Conservation (phyloP, 129 eudicot species). For the Helichrysum umbraculigerum region DNA sequence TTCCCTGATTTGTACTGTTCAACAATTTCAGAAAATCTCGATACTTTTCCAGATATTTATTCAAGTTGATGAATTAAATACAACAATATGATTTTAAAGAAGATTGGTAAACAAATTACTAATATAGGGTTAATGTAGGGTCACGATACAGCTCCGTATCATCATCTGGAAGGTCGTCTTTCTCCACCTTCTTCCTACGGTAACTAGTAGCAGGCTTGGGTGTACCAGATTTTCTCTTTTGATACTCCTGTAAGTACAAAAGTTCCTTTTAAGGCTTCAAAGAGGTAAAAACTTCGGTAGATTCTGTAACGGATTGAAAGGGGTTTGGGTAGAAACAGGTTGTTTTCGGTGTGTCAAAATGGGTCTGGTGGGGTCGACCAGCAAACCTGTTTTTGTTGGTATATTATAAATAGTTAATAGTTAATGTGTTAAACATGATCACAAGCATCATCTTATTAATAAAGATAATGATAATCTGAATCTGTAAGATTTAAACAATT, state of each 20-base stretch:
- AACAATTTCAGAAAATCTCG: constrained; percentile 24
- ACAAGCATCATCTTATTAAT: too few species aligned
- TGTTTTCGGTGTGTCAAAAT: neutral
- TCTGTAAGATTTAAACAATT: neutral
- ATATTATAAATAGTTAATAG: neutral
- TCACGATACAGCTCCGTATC: constrained; percentile 68
- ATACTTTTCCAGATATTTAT: constrained; percentile 7
- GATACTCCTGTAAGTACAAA: constrained; percentile 57
- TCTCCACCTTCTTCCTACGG: constrained; percentile 83
- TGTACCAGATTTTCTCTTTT: constrained; percentile 58
- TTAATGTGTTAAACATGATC: neutral
- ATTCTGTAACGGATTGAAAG: neutral
- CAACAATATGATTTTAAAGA: neutral
- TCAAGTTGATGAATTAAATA: constrained; percentile 6
- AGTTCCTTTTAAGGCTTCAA: neutral
- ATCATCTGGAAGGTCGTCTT: constrained; percentile 78
- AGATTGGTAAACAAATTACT: constrained; percentile 45
- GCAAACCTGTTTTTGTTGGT: neutral
- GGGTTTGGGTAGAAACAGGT: neutral
- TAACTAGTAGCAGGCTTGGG: constrained; percentile 84
- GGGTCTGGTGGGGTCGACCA: neutral
- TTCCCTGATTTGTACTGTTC: constrained; percentile 69
- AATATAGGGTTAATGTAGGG: constrained; percentile 75
- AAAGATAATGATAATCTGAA: neutral
- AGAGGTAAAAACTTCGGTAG: neutral